Evolutionary conservation across 2,329 filamentous ascomycete species (phyloP), one percentile per base, ranked within the genome.

Genomic region (Colletotrichum limetticola): DNA sequence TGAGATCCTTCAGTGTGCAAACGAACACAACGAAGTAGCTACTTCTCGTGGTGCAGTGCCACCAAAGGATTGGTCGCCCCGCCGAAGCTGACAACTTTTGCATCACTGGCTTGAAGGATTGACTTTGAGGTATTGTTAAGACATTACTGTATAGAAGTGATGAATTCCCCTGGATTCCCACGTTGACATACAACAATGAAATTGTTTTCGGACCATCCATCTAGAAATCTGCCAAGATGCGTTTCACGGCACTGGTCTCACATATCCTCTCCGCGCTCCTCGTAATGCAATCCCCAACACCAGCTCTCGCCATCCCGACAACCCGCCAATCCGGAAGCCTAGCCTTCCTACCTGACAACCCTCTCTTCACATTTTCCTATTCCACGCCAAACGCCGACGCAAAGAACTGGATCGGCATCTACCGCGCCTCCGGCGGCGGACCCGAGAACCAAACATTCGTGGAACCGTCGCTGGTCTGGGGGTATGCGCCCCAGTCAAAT

Each of bases 361-460:
- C 70, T 1, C 60, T 74, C 12, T 79, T 81, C 58, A 84, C 82
- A 0, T 83, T 85, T 67, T 59, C 78, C 11, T 85, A 84, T 75
- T 76, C 77, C 5, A 83, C 81, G 0, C 49, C 75, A 0, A 56
- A 75, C 3, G 71, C 81, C 4, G 72, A 78, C 61, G 37, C 70
- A 3, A 78, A 72, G 19, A 85, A 85, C 74, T 85, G 83, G 83
- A 75, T 85, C 26, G 83, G 80, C 35, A 60, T 85, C 4, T 85
- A 81, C 73, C 70, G 77, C 49, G 74, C 77, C 12, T 77, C 76
- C 1, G 79, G 78, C n/a, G 82, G 82, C 28, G 82, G 79, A 1
- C 83, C 83, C 1, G 77, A 79, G 2, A 76, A 83, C 22, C 77
- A 81, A 32, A 71, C 77, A 53, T 78, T 77, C 19, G 76, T 77